These are phyloP conservation scores for Lagenidium giganteum DNA, from an alignment of 352 stramenopile genomes.

Conservation along the genomic window DNA sequence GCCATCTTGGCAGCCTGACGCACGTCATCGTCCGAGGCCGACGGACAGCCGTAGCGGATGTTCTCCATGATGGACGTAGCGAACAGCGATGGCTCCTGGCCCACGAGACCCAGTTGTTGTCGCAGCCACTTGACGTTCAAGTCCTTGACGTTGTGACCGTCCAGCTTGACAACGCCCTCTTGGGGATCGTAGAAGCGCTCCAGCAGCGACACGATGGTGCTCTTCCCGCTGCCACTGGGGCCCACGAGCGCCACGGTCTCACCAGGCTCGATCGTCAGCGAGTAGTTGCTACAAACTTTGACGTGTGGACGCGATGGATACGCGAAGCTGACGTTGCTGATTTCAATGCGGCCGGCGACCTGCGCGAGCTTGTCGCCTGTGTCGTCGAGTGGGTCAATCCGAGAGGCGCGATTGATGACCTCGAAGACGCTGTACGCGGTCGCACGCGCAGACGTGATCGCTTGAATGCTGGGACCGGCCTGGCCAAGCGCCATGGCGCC, in stretches of 20 bases:
- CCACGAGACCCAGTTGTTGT: slow-evolving; percentile 69
- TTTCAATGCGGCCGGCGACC: slow-evolving; percentile 36
- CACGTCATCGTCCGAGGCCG: slow-evolving; percentile 60
- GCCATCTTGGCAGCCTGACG: slow-evolving; percentile 33
- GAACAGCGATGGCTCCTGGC: slow-evolving; percentile 89
- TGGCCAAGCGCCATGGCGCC: slow-evolving; percentile 70
- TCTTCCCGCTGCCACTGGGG: slow-evolving; percentile 70
- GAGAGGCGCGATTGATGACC: slow-evolving; percentile 51
- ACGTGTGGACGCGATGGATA: slow-evolving; percentile 56
- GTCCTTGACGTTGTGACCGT: slow-evolving; percentile 37
- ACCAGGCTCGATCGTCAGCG: slow-evolving; percentile 46
- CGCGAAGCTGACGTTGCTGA: slow-evolving; percentile 83
- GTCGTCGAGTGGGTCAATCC: slow-evolving; percentile 45
- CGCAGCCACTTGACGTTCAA: slow-evolving; percentile 46
- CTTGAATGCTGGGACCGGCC: slow-evolving; percentile 52
- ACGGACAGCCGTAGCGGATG: slow-evolving; percentile 30
- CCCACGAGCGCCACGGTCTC: slow-evolving; percentile 62
- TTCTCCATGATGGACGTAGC: slow-evolving; percentile 21
- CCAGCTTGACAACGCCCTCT: slow-evolving; percentile 9
- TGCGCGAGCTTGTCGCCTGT: slow-evolving; percentile 16
- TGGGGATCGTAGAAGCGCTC: slow-evolving; percentile 92
- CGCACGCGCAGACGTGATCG: slow-evolving; percentile 45
- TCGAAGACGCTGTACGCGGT: slow-evolving; percentile 61
- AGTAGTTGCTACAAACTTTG: slow-evolving; percentile 58
- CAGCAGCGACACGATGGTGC: slow-evolving; percentile 88